phyloP scores from a whole-genome alignment of 495 filamentous ascomycete genomes.

The Lophiotrema nucula region DNA sequence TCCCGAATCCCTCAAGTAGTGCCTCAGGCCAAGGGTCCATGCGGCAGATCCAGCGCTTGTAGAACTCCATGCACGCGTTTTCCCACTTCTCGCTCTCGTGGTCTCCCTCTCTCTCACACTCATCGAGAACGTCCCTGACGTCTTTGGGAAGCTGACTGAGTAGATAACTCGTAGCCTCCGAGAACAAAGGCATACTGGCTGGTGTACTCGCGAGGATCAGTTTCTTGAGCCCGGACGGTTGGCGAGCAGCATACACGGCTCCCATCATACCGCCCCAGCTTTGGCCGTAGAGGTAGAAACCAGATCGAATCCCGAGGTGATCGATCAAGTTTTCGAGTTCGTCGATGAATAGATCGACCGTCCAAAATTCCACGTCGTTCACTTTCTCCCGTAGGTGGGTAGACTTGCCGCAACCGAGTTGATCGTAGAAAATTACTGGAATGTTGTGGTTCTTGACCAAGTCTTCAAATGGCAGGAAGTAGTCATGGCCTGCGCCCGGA shows the following conservation, averaged over 20 bases:
- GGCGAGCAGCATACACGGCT: constrained; percentile 40
- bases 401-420: constrained; percentile 50
- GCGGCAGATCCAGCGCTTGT: constrained; percentile 44
- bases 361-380: constrained; percentile 49
- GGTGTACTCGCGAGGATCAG: constrained; percentile 45
- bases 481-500: constrained; percentile 47
- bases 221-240: constrained; percentile 38
- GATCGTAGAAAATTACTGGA: constrained; percentile 54
- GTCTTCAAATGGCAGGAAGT: constrained; percentile 44
- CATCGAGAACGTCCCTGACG: constrained; percentile 42
- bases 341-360: constrained; percentile 44
- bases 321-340: constrained; percentile 52
- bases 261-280: constrained; percentile 55
- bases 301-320: constrained; percentile 40
- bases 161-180: constrained; percentile 35
- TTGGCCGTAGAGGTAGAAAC: constrained; percentile 48
- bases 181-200: constrained; percentile 40
- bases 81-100: constrained; percentile 48
- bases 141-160: constrained; percentile 44
- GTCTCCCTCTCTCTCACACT: constrained; percentile 39
- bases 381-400: constrained; percentile 48
- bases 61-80: constrained; percentile 45
- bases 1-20: constrained; percentile 32
- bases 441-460: constrained; percentile 33
- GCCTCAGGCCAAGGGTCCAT: constrained; percentile 42